phyloP scores from a whole-genome alignment of 2,329 filamentous ascomycete genomes.

The Cladosporium oxysporum region DNA sequence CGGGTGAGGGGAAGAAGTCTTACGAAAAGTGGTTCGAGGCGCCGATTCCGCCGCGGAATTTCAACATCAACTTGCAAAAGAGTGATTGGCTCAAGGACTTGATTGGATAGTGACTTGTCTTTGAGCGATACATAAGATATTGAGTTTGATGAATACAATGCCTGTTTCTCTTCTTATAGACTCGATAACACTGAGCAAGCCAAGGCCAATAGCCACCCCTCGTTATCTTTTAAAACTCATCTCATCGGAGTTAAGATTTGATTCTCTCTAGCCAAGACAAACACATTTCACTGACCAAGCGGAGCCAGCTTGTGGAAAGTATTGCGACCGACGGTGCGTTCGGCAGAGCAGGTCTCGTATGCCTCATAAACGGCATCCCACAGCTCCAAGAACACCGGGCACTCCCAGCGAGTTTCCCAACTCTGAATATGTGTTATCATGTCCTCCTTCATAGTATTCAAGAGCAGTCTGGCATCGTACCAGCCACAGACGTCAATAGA shows the following conservation, averaged over 20 bases:
- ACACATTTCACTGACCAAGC: not conserved
- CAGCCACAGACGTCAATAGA: not conserved
- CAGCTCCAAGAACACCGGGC: not conserved
- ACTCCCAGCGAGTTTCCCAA: not conserved
- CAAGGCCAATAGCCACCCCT: not conserved
- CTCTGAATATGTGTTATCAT: not conserved
- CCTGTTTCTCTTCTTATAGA: not conserved
- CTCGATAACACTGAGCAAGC: not conserved
- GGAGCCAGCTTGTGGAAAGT: not conserved
- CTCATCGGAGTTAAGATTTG: no score
- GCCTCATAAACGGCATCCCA: not conserved
- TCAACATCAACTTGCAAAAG: no score
- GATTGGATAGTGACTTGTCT: not conserved
- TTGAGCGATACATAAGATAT: not conserved
- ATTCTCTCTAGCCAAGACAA: not conserved
- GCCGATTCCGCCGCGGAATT: no score
- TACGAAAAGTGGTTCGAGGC: no score
- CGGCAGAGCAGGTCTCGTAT: not conserved
- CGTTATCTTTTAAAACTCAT: no score
- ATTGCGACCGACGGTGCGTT: not conserved
- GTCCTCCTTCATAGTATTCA: not conserved
- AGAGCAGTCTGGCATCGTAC: not conserved
- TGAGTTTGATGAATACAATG: not conserved
- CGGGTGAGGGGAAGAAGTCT: no score
- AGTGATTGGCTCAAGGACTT: not conserved